Evolutionary conservation across 768 basidiomycete species (phyloP).

Genomic region (Pleurotus giganteus): DNA sequence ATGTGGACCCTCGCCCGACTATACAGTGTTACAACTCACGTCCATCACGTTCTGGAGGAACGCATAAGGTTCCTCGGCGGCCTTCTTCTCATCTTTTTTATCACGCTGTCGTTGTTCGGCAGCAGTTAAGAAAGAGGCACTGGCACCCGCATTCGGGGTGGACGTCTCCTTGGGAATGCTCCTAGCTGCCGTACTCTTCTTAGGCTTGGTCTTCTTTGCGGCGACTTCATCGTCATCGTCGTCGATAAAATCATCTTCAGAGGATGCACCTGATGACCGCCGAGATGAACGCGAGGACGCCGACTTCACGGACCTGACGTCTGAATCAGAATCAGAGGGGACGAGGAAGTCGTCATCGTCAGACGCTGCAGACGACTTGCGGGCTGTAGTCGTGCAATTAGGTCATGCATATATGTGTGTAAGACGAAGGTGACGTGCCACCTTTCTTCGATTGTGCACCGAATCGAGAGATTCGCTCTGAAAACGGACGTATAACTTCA

Average conservation of each 20-base stretch:
- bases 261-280: conserved; percentile 33
- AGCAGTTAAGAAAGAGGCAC: conserved; percentile 67
- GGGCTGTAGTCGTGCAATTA: conserved; percentile 27
- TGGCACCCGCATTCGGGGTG: conserved; percentile 20
- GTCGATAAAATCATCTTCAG: conserved; percentile 28
- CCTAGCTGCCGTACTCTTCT: conserved; percentile 13
- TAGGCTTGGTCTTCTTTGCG: conserved; percentile 15
- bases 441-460: conserved; percentile 60
- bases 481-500: conserved; percentile 43
- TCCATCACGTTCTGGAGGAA: conserved; percentile 76
- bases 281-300: conserved; percentile 44
- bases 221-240: conserved; percentile 38
- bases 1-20: neutral
- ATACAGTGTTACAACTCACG: conserved; percentile 35
- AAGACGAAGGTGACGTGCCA: conserved; percentile 30
- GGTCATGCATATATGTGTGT: neutral
- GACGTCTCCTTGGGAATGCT: conserved; percentile 21
- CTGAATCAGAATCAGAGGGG: conserved; percentile 62
- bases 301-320: conserved; percentile 41
- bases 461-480: conserved; percentile 60
- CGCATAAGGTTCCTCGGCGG: conserved; percentile 69
- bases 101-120: conserved; percentile 76
- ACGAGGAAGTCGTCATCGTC: conserved; percentile 76
- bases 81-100: conserved; percentile 82
- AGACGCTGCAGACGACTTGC: conserved; percentile 36